These are phyloP conservation scores for Echinosophora koreensis DNA, from an alignment of 306 rosid genomes.

Conservation along the genomic window DNA sequence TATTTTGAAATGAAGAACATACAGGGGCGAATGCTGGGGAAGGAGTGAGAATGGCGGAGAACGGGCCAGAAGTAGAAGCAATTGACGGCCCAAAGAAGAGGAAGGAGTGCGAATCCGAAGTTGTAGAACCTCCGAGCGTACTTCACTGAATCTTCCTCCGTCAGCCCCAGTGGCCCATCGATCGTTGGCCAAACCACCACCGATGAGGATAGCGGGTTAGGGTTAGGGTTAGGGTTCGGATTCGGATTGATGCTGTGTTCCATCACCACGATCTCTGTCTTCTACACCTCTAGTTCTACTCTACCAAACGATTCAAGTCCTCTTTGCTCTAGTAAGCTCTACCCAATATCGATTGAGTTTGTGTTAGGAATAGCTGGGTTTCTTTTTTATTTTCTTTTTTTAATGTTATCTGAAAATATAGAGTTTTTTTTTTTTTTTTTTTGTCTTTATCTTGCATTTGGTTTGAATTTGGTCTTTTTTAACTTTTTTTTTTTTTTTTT, in stretches of 20 bases:
- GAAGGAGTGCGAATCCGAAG: conserved; percentile 84
- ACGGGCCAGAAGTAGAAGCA: conserved; percentile 99
- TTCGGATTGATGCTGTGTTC: conserved; percentile 35
- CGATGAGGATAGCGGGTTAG: conserved; percentile 52
- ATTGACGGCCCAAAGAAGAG: conserved; percentile 93
- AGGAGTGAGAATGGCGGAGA: conserved; percentile 78
- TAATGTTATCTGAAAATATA: no score
- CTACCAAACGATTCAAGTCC: no score
- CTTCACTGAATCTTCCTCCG: conserved; percentile 80
- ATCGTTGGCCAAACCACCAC: conserved; percentile 82
- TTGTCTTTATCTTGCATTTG: no score
- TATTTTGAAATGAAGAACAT: neutral
- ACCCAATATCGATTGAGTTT: no score
- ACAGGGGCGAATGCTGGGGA: conserved; percentile 86
- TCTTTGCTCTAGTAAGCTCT: no score
- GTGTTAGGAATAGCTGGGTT: no score
- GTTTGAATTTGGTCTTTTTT: no score
- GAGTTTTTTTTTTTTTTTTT: no score
- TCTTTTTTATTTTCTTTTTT: no score
- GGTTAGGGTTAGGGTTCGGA: conserved; percentile 35
- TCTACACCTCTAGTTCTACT: no score
- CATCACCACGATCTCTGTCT: conserved; percentile 6
- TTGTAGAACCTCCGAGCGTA: conserved; percentile 83
- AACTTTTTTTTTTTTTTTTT: no score
- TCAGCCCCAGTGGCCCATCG: conserved; percentile 77